A percentile compares a stretch with the other conserved stretches of the same genome.
phyloP scores from a whole-genome alignment of 345 rosid species.

The Gossypium sturtianum region DNA sequence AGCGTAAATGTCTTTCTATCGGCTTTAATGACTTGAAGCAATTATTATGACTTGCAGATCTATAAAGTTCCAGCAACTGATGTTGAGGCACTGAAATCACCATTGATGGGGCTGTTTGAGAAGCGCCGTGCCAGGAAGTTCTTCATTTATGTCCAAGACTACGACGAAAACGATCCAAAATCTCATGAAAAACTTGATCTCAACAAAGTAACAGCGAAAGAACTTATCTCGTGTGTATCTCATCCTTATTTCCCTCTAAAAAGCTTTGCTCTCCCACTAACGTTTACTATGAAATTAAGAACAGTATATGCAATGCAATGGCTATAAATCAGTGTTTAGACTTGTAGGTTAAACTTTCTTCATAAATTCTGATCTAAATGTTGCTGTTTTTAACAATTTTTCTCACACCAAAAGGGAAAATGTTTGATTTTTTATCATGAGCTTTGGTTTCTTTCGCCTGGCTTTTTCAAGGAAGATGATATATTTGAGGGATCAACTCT shows the following conservation, averaged over 20 bases:
- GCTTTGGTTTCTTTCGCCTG: neutral
- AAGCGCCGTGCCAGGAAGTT: conserved; percentile 87
- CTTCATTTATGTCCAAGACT: conserved; percentile 90
- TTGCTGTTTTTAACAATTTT: no score
- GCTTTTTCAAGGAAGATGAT: neutral
- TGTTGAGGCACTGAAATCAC: conserved; percentile 84
- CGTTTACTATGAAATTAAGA: no score
- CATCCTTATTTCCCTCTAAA: neutral
- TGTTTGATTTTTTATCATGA: neutral
- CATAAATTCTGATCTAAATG: neutral
- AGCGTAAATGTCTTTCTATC: neutral
- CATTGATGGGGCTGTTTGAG: conserved; percentile 90
- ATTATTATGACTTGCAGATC: conserved; percentile 34
- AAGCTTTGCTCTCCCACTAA: neutral
- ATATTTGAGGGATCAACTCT: neutral
- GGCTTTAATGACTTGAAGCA: neutral
- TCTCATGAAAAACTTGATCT: conserved; percentile 83
- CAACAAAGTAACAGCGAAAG: conserved; percentile 72
- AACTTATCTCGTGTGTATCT: conserved; percentile 57
- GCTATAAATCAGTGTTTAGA: no score
- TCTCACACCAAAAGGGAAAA: no score
- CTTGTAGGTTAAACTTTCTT: neutral
- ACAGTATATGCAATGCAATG: no score
- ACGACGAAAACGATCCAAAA: conserved; percentile 81
- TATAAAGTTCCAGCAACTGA: conserved; percentile 85